Base-by-base conservation (phyloP, 352 stramenopile genomes). In the Pseudoperonospora humuli region DNA sequence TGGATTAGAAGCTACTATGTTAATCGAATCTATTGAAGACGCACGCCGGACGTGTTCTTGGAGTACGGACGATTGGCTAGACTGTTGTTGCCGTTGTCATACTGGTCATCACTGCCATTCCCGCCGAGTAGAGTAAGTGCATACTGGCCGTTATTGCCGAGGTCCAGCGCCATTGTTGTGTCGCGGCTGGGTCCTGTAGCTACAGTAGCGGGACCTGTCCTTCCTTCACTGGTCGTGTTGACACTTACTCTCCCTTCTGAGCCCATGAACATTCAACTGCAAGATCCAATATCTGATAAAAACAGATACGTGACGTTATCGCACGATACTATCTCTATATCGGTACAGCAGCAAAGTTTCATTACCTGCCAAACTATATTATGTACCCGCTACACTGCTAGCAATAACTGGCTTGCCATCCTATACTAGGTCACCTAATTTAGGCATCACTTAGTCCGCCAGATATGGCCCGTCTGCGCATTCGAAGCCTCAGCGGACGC, bases 61-160 rank as follows among this genome's bases (percentile, higher is more conserved):
- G 72, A 46, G 67, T 89, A 89, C 17, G 74, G 77, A 18, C 75
- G 70, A 35, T 67, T 48, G 39, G 53, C 38, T 27, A 67, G 21
- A 43, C 50, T 67, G 26, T n/a, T 40, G 45, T 51, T 28, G 29
- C 50, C 29, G 17, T 34, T 57, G 10, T 63, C 42, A 52, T 79
- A 81, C 36, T 69, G 48, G 23, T 88, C 71, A 31, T 85, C 75
- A 54, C 46, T 62, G n/a, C 69, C 76, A 36, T 64, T 79, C 39
- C 36, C 58, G 35, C 62, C 57, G 14, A 84, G 65, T 39, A 86
- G 54, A 44, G 73, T 61, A 27, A 86, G 73, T 51, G 73, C 63
- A 51, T 84, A 70, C 48, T 69, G 55, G 31, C 70, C 59, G 40
- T 50, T 65, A 20, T 46, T 35, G 14, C 48, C 59, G 24, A 70